phyloP scores from a whole-genome alignment of 768 basidiomycete species.

The Tricholoma sp. region DNA sequence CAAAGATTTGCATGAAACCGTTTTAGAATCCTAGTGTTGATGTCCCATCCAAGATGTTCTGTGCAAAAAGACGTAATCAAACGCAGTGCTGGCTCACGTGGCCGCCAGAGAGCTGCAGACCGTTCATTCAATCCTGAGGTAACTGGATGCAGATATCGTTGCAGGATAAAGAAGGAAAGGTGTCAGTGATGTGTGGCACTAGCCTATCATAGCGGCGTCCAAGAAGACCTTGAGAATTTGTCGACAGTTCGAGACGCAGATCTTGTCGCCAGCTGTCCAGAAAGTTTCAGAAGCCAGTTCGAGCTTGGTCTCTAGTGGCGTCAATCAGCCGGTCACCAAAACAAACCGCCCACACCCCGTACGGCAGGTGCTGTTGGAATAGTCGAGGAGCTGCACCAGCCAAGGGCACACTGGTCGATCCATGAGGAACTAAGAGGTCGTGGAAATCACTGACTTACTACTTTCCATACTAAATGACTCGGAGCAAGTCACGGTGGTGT shows the following conservation, averaged over 20 bases:
- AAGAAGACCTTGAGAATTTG: neutral
- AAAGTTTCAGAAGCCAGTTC: neutral
- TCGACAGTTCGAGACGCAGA: neutral
- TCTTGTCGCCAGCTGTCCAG: neutral
- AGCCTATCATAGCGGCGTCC: neutral
- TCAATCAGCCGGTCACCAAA: conserved; percentile 45
- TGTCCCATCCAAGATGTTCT: neutral
- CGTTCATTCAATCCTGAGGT: neutral
- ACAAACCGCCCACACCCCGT: too few relatives aligned
- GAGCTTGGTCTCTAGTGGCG: neutral
- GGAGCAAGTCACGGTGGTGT: too few relatives aligned
- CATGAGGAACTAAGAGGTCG: too few relatives aligned
- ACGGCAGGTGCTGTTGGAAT: too few relatives aligned
- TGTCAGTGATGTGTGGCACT: neutral
- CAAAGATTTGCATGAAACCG: neutral
- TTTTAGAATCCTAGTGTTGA: neutral
- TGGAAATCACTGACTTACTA: too few relatives aligned
- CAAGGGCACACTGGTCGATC: too few relatives aligned
- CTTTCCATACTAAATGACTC: too few relatives aligned
- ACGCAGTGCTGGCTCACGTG: neutral
- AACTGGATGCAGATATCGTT: neutral
- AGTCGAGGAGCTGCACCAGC: too few relatives aligned
- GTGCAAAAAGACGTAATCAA: neutral
- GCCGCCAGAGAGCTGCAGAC: neutral
- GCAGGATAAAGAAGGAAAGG: neutral